These are phyloP conservation scores for Leccinum arenicola DNA, from an alignment of 768 basidiomycete genomes.

Conservation along the genomic window DNA sequence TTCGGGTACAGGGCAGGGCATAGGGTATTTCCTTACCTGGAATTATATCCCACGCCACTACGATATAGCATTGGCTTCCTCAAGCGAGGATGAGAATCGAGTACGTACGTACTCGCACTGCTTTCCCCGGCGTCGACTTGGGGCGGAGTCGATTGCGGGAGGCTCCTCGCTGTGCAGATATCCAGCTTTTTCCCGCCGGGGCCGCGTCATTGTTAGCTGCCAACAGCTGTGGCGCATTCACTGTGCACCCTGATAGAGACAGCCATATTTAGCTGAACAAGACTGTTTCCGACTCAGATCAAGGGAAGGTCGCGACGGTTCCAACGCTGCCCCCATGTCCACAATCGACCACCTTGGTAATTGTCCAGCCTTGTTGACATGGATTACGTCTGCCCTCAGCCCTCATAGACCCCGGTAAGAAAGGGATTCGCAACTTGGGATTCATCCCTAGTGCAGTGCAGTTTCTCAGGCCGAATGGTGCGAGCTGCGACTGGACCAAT, in stretches of 20 bases:
- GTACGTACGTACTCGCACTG: neutral
- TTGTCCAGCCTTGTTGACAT: constrained; percentile 20
- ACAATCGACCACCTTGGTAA: constrained; percentile 10
- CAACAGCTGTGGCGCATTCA: neutral
- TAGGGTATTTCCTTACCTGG: constrained; percentile 29
- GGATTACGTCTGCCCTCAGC: constrained; percentile 17
- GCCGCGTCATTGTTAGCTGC: neutral
- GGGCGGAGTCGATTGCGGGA: neutral
- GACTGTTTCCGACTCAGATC: constrained; percentile 6
- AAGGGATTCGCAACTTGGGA: constrained; percentile 21
- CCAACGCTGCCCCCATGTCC: neutral
- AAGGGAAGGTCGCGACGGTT: neutral
- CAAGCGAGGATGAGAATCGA: constrained; percentile 8
- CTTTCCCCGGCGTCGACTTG: neutral
- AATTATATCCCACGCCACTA: constrained; percentile 25
- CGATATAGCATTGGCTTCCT: constrained; percentile 5
- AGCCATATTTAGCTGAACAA: constrained; percentile 10
- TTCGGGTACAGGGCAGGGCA: constrained; percentile 48
- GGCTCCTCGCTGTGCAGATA: neutral
- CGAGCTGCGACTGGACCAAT: neutral
- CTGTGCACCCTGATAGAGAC: neutral
- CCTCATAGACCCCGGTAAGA: constrained; percentile 8
- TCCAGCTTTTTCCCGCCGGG: neutral
- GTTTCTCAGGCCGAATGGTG: constrained; percentile 8
- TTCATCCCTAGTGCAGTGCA: constrained; percentile 6